Evolutionary conservation across 2,329 filamentous ascomycete genomes (phyloP).

Genomic region (Zopfia rhizophila): DNA sequence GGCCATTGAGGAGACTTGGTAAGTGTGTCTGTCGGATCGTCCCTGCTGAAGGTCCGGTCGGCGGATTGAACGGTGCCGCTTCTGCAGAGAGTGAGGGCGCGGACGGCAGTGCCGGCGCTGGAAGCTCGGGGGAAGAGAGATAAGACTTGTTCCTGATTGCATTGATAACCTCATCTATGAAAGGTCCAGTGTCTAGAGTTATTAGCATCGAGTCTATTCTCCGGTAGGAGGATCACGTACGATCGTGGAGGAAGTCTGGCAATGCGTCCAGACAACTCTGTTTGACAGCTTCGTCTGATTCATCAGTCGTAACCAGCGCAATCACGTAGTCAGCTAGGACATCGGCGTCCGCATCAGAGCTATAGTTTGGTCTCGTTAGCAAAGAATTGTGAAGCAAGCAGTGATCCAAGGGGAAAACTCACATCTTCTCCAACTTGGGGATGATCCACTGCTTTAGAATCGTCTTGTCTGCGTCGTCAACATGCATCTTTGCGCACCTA

Average conservation of each 20-base stretch:
- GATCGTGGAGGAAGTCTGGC: constrained; percentile 78
- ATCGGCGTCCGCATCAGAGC: constrained; percentile 82
- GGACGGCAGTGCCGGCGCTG: constrained; percentile 35
- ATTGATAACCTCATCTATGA: constrained; percentile 77
- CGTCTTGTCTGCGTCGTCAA: constrained; percentile 64
- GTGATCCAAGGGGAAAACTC: constrained; percentile 44
- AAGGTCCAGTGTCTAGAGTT: constrained; percentile 64
- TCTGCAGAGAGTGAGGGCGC: constrained; percentile 26
- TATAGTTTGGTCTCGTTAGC: constrained; percentile 45
- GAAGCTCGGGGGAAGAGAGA: constrained; percentile 39
- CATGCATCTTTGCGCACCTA: constrained; percentile 60
- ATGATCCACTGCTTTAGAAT: constrained; percentile 81
- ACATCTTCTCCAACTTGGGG: constrained; percentile 80
- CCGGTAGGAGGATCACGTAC: constrained; percentile 52
- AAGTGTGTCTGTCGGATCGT: constrained; percentile 16
- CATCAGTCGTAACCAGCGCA: constrained; percentile 77
- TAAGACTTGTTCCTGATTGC: constrained; percentile 68
- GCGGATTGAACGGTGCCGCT: constrained; percentile 35
- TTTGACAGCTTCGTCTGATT: constrained; percentile 70
- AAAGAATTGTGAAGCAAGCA: background rate
- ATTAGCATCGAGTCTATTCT: constrained; percentile 4
- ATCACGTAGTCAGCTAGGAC: constrained; percentile 88
- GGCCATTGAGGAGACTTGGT: background rate
- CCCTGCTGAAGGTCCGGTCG: constrained; percentile 23
- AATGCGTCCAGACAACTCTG: constrained; percentile 77